Conservation (phyloP, 73 alveolate species). For the Paramecium pentaurelia region DNA sequence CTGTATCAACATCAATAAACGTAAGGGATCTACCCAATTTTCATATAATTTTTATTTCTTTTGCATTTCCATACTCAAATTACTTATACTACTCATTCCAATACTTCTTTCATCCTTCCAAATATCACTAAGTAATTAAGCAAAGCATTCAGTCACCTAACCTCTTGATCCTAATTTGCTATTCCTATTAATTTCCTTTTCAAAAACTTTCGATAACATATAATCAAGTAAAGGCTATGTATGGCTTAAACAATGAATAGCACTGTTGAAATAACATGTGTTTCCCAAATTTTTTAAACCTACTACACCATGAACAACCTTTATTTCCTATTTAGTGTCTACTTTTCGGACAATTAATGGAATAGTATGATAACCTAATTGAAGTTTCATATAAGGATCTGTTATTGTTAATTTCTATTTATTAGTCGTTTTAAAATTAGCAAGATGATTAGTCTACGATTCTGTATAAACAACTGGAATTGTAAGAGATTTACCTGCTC, state of each 20-base stretch:
- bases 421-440: neutral
- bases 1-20: neutral
- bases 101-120: conserved; percentile 66
- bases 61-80: neutral
- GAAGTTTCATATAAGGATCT: neutral
- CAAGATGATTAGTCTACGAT: neutral
- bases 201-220: conserved; percentile 65
- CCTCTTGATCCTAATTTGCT: conserved; percentile 71
- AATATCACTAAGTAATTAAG: conserved; percentile 55
- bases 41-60: neutral
- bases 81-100: neutral
- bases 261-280: conserved; percentile 82
- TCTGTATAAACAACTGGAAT: conserved; percentile 12
- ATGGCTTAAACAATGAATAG: conserved; percentile 79
- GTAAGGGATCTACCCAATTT: conserved; percentile 56
- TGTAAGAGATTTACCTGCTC: neutral
- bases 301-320: conserved; percentile 65
- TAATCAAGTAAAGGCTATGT: conserved; percentile 73
- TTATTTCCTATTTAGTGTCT: neutral
- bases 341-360: neutral
- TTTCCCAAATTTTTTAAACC: conserved; percentile 81
- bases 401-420: neutral
- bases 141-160: conserved; percentile 62
- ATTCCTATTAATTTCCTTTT: conserved; percentile 63
- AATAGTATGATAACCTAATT: neutral